These are phyloP conservation scores for Dichotomopilus funicola DNA, from an alignment of 2,329 filamentous ascomycete species.

Conservation along the genomic window DNA sequence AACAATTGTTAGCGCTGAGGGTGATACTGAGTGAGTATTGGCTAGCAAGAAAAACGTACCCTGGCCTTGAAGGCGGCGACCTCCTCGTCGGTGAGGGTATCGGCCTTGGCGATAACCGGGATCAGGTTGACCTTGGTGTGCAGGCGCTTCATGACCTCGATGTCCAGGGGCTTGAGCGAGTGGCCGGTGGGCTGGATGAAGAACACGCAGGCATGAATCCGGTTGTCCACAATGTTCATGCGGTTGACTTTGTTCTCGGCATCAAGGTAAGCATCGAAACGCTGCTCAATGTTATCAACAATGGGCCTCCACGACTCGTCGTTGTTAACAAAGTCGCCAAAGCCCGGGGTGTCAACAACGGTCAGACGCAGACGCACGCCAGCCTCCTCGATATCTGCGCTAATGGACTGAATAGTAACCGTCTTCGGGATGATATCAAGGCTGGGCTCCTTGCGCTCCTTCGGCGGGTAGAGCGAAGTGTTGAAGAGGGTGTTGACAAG, in stretches of 20 bases:
- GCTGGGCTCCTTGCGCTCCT: constrained; percentile 95
- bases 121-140: constrained; percentile 99
- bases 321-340: constrained; percentile 99
- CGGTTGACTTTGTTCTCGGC: constrained; percentile 99
- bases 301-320: constrained; percentile 99
- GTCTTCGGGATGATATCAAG: constrained; percentile 99
- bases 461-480: constrained; percentile 96
- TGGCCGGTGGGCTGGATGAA: constrained; percentile 99
- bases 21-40: too few relatives aligned
- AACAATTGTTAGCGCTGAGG: too few relatives aligned
- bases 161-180: constrained; percentile 95
- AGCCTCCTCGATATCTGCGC: constrained; percentile 96
- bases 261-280: constrained; percentile 96
- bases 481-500: constrained; percentile 99
- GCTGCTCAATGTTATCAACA: constrained; percentile 98
- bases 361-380: constrained; percentile 93
- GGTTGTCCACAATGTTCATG: constrained; percentile 99
- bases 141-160: constrained; percentile 98
- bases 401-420: constrained; percentile 89
- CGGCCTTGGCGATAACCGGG: constrained; percentile 96
- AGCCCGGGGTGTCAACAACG: constrained; percentile 95
- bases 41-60: constrained; percentile 52
- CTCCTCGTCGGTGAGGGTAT: constrained; percentile 96
- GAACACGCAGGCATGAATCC: constrained; percentile 97
- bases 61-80: constrained; percentile 90